Conservation (phyloP, 1,284 basidiomycete genomes). For the Ustilago shanxiensis region DNA sequence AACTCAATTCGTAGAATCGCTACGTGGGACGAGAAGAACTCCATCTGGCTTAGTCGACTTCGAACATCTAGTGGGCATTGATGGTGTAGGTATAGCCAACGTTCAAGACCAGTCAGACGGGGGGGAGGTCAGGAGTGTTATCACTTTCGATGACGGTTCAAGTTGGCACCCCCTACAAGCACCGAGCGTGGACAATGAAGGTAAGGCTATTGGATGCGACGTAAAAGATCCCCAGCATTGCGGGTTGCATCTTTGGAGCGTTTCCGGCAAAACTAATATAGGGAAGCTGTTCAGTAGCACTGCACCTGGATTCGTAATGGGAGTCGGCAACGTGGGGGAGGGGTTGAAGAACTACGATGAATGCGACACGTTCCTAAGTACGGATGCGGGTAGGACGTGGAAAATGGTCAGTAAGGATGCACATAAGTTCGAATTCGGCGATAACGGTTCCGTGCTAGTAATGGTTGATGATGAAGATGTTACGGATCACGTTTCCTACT, state of each 20-base stretch:
- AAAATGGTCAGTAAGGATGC: constrained; percentile 81
- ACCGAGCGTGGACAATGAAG: constrained; percentile 77
- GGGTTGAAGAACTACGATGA: constrained; percentile 83
- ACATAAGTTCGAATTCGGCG: constrained; percentile 96
- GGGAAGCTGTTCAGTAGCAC: constrained; percentile 93
- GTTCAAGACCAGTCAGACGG: constrained; percentile 75
- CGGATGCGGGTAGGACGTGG: constrained; percentile 90
- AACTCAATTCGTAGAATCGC: constrained; percentile 91
- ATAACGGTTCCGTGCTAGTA: constrained; percentile 84
- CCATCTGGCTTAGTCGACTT: constrained; percentile 90
- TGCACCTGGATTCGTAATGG: constrained; percentile 94
- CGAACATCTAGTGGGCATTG: constrained; percentile 90
- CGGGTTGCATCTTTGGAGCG: constrained; percentile 90
- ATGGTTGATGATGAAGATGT: constrained; percentile 86
- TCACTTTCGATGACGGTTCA: constrained; percentile 93
- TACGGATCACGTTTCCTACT: constrained; percentile 82
- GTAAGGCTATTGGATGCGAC: constrained; percentile 78
- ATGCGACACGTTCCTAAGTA: constrained; percentile 92
- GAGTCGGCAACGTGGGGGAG: constrained; percentile 87
- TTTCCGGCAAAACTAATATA: constrained; percentile 89
- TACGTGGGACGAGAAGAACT: constrained; percentile 91
- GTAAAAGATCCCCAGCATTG: constrained; percentile 76
- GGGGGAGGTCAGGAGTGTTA: constrained; percentile 81
- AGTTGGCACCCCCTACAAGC: constrained; percentile 81
- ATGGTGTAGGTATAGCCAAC: constrained; percentile 92